These are phyloP conservation scores for Epichloe uncinata DNA, from an alignment of 2,329 filamentous ascomycete genomes.

Conservation along the genomic window DNA sequence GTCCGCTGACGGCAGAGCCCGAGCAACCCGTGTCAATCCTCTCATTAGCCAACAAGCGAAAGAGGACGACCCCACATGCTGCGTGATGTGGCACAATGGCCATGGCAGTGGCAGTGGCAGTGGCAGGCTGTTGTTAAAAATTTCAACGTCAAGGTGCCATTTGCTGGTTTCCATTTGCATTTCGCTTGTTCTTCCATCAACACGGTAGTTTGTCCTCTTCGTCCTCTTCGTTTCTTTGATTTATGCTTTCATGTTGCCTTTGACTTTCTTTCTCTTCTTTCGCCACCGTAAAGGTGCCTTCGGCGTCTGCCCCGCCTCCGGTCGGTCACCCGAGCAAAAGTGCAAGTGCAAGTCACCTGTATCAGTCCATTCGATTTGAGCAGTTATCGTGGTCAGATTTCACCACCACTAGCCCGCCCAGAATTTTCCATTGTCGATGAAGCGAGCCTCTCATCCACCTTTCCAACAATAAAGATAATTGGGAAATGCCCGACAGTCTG, in stretches of 20 bases:
- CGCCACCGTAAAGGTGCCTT: background rate
- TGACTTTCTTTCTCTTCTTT: background rate
- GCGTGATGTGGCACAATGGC: background rate
- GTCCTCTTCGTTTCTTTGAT: background rate
- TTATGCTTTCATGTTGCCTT: background rate
- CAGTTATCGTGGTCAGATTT: too few relatives aligned
- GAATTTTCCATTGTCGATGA: background rate
- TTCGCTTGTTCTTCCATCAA: background rate
- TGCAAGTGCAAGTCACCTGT: too few relatives aligned
- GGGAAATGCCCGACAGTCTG: slow-evolving; percentile 16
- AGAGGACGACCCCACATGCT: slow-evolving; percentile 1
- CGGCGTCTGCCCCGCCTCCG: background rate
- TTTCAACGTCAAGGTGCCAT: background rate
- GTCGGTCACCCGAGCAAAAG: too few relatives aligned
- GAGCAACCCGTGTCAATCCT: too few relatives aligned
- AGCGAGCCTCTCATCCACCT: background rate
- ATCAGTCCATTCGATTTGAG: too few relatives aligned
- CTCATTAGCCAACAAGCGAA: slow-evolving; percentile 4
- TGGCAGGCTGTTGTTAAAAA: background rate
- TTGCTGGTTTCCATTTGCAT: background rate
- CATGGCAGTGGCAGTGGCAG: background rate
- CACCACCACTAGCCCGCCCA: background rate
- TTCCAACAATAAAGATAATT: background rate
- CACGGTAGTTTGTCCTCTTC: background rate
- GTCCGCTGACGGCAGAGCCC: too few relatives aligned